Evolutionary conservation across 108 stramenopile species (phyloP).

Genomic region (Nitzschia sp.): DNA sequence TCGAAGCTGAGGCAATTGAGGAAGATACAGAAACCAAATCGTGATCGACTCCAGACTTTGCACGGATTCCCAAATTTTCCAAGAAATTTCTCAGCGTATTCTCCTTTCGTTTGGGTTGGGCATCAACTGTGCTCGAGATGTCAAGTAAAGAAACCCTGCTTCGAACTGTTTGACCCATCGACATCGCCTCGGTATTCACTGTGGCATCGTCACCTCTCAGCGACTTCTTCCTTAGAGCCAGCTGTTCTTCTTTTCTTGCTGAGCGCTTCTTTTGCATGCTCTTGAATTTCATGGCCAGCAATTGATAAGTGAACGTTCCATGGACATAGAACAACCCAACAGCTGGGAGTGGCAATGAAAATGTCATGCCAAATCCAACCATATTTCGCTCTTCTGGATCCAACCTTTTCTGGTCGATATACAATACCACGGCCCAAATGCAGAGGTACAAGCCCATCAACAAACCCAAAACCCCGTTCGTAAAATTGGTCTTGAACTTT

Average conservation of each 20-base stretch:
- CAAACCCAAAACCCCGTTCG: not conserved
- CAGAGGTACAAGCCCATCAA: not conserved
- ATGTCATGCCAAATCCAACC: not conserved
- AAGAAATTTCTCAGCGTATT: no score
- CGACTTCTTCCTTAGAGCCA: not conserved
- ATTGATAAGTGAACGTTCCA: not conserved
- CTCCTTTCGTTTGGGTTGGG: no score
- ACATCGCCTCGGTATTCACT: no score
- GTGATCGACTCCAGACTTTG: no score
- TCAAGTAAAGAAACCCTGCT: no score
- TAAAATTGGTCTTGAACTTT: constrained; percentile 1
- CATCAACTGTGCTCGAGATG: no score
- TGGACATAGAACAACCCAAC: not conserved
- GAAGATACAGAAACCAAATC: no score
- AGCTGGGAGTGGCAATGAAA: not conserved
- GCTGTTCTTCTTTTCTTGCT: not conserved
- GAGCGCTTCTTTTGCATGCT: not conserved
- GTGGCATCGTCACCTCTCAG: not conserved
- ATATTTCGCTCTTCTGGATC: not conserved
- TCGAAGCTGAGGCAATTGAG: no score
- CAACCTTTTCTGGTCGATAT: not conserved
- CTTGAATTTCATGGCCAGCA: not conserved
- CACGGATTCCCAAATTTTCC: no score
- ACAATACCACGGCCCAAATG: not conserved
- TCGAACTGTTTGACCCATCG: no score